Evolutionary conservation across 805 yeast genomes (phyloP).

Genomic region (Wickerhamomyces bisporus): DNA sequence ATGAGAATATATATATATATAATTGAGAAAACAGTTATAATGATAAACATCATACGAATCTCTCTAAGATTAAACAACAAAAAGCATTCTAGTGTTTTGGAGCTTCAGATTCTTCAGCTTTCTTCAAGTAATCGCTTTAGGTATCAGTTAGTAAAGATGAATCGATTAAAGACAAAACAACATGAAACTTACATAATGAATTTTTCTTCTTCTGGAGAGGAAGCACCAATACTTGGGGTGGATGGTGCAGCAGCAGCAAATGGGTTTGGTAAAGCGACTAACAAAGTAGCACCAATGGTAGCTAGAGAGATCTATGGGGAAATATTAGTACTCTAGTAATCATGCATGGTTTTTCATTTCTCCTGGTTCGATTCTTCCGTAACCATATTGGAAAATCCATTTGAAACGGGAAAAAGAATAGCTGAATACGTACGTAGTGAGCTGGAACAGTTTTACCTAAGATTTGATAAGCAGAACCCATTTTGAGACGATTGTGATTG

Average conservation of each 20-base stretch:
- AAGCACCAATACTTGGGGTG: constrained; percentile 63
- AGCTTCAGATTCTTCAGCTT: constrained; percentile 34
- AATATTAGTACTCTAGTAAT: constrained; percentile 12
- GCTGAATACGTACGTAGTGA: constrained; percentile 52
- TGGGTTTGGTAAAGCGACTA: constrained; percentile 68
- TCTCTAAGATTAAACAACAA: neutral
- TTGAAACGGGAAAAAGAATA: no score
- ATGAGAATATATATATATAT: no score
- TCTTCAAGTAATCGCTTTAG: constrained; percentile 51
- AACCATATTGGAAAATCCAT: no score
- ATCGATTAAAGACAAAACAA: no score
- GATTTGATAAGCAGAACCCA: constrained; percentile 84
- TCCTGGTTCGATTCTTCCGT: no score
- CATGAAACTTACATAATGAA: constrained; percentile 49
- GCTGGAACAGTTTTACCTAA: constrained; percentile 82
- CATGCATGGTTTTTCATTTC: no score
- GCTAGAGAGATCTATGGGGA: constrained; percentile 60
- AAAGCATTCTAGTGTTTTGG: constrained; percentile 21
- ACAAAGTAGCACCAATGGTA: constrained; percentile 66
- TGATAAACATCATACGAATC: no score
- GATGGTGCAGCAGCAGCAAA: constrained; percentile 35
- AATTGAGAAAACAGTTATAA: no score
- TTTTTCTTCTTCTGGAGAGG: constrained; percentile 84
- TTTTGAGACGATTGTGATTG: constrained; percentile 24
- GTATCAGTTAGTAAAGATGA: no score